Conservation (phyloP, 257 asterid species). For the Gentiana straminea region DNA sequence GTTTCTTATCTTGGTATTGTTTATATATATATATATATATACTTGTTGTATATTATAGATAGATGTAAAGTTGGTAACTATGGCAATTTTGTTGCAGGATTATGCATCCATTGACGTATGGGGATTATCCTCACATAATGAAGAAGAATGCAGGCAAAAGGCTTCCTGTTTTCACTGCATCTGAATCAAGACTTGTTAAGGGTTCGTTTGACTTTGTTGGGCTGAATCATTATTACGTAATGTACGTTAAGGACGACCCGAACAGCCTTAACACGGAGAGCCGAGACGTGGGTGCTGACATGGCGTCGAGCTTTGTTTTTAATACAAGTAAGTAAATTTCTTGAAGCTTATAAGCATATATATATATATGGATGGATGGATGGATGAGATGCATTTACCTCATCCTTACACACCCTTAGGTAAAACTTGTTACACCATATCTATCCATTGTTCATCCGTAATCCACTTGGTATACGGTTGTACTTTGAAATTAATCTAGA, state of each 20-base stretch:
- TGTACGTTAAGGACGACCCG: slow-evolving; percentile 22
- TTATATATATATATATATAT: too few relatives aligned
- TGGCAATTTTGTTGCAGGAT: slow-evolving; percentile 29
- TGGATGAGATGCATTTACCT: too few relatives aligned
- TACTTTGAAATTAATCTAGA: too few relatives aligned
- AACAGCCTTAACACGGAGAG: slow-evolving; percentile 9
- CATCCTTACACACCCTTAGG: too few relatives aligned
- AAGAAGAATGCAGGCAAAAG: slow-evolving; percentile 37
- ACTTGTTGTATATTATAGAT: too few relatives aligned
- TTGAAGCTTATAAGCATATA: not conserved
- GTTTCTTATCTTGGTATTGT: not conserved
- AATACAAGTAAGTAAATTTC: slow-evolving; percentile 5
- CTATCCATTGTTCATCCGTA: too few relatives aligned
- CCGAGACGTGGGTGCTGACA: slow-evolving; percentile 24
- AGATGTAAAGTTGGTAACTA: not conserved
- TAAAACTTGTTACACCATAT: too few relatives aligned
- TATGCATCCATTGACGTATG: slow-evolving; percentile 39
- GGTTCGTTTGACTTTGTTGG: slow-evolving; percentile 54
- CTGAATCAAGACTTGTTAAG: slow-evolving; percentile 36
- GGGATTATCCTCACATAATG: slow-evolving; percentile 52
- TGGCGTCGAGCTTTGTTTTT: slow-evolving; percentile 17
- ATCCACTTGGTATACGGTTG: too few relatives aligned
- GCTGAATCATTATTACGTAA: slow-evolving; percentile 32
- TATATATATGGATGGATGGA: too few relatives aligned
- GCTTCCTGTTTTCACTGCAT: slow-evolving; percentile 37